Conservation (phyloP, 257 asterid species). For the Primulina huaijiensis region DNA sequence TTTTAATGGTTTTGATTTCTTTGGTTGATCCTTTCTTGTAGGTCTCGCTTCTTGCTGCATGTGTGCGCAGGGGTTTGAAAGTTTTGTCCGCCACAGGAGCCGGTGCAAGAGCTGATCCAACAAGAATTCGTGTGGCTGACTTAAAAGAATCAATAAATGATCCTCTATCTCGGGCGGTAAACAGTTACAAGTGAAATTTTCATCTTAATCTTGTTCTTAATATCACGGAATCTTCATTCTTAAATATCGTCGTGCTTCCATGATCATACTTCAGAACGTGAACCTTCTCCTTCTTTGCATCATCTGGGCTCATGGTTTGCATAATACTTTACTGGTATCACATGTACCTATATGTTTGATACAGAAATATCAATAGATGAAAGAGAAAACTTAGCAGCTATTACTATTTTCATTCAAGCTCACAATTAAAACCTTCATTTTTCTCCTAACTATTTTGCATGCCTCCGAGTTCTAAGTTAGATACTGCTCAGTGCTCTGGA, state of each 20-base stretch:
- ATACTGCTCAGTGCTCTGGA: slow-evolving; percentile 13
- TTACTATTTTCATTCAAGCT: slow-evolving; percentile 7
- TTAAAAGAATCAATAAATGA: slow-evolving; percentile 92
- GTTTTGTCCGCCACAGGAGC: slow-evolving; percentile 98
- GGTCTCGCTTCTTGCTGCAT: slow-evolving; percentile 98
- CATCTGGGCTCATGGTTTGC: neutral
- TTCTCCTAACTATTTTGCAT: slow-evolving; percentile 3
- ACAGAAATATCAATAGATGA: neutral
- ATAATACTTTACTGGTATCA: neutral
- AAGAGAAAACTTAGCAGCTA: neutral
- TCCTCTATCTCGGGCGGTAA: slow-evolving; percentile 93
- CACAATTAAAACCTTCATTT: neutral
- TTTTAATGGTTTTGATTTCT: slow-evolving; percentile 20
- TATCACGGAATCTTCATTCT: too few species aligned
- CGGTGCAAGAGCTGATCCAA: slow-evolving; percentile 97
- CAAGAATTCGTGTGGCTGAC: slow-evolving; percentile 94
- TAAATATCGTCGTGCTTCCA: too few species aligned
- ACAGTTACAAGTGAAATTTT: slow-evolving; percentile 20
- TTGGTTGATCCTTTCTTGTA: slow-evolving; percentile 32
- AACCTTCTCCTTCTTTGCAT: neutral
- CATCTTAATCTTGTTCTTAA: neutral
- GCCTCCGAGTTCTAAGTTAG: neutral
- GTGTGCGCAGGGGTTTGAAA: slow-evolving; percentile 85
- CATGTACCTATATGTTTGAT: neutral
- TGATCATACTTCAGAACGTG: too few species aligned